Conservation (phyloP, 2,329 filamentous ascomycete genomes). For the Aspergillus candidus region DNA sequence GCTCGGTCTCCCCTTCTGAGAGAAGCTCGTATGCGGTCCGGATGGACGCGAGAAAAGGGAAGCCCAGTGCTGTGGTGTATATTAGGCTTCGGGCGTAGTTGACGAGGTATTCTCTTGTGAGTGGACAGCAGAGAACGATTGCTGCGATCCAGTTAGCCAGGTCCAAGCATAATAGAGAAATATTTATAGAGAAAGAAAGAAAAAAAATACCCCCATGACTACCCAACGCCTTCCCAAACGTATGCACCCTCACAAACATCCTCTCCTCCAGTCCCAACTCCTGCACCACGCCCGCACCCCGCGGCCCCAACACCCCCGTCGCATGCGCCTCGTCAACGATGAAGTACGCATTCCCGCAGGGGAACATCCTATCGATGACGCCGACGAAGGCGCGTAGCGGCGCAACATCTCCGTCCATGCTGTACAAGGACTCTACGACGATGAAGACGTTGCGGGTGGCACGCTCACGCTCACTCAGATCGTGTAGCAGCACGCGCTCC, state of each 20-base stretch:
- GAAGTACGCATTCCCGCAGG: constrained; percentile 51
- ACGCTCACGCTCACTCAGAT: constrained; percentile 24
- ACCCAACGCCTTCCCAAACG: constrained; percentile 50
- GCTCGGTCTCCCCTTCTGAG: constrained; percentile 43
- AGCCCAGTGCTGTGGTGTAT: constrained; percentile 65
- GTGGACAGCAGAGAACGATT: constrained; percentile 56
- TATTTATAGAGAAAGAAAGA: constrained; percentile 2
- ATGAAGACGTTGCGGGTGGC: constrained; percentile 56
- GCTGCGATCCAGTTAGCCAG: constrained; percentile 33
- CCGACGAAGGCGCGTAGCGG: constrained; percentile 57
- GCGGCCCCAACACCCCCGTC: constrained; percentile 45
- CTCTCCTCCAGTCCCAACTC: constrained; percentile 46
- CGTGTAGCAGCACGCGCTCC: constrained; percentile 27
- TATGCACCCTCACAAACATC: constrained; percentile 48
- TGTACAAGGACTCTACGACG: constrained; percentile 67
- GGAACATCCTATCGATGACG: constrained; percentile 51
- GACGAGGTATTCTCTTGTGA: constrained; percentile 59
- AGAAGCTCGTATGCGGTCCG: constrained; percentile 54
- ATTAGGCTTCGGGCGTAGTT: constrained; percentile 72
- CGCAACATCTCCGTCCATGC: constrained; percentile 74
- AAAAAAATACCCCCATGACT: constrained; percentile 59
- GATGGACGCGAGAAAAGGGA: constrained; percentile 56
- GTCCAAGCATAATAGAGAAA: constrained; percentile 1
- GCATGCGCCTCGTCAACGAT: constrained; percentile 54
- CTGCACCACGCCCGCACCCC: constrained; percentile 47